phyloP scores from a whole-genome alignment of 495 filamentous ascomycete species.

The Podospora comata region DNA sequence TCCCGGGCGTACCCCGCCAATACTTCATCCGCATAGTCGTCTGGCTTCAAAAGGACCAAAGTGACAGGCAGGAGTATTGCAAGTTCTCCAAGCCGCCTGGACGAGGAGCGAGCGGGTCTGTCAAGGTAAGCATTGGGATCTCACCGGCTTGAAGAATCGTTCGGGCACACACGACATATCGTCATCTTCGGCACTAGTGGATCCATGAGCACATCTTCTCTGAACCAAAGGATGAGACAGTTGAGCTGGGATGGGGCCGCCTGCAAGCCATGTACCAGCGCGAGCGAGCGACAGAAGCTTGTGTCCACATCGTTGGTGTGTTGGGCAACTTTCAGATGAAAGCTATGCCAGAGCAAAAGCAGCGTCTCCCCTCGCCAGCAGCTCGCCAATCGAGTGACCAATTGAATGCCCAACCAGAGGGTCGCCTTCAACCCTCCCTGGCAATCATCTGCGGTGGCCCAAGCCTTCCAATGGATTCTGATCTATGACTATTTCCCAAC shows the following conservation, averaged over 20 bases:
- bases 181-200: neutral
- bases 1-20: neutral
- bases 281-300: constrained; percentile 5
- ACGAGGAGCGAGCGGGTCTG: too few species aligned
- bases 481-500: too few species aligned
- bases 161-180: constrained; percentile 21
- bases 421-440: too few species aligned
- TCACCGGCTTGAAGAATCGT: neutral
- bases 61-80: too few species aligned
- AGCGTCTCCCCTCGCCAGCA: neutral
- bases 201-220: constrained; percentile 16
- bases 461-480: too few species aligned
- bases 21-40: too few species aligned
- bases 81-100: too few species aligned
- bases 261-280: constrained; percentile 12
- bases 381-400: neutral
- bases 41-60: too few species aligned
- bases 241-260: constrained; percentile 4
- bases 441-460: too few species aligned
- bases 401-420: too few species aligned
- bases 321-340: neutral
- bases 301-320: neutral
- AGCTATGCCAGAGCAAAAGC: neutral
- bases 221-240: constrained; percentile 7
- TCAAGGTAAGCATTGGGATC: neutral